These are phyloP conservation scores for Xylaria sp. DNA, from an alignment of 2,329 filamentous ascomycete species.

Conservation along the genomic window DNA sequence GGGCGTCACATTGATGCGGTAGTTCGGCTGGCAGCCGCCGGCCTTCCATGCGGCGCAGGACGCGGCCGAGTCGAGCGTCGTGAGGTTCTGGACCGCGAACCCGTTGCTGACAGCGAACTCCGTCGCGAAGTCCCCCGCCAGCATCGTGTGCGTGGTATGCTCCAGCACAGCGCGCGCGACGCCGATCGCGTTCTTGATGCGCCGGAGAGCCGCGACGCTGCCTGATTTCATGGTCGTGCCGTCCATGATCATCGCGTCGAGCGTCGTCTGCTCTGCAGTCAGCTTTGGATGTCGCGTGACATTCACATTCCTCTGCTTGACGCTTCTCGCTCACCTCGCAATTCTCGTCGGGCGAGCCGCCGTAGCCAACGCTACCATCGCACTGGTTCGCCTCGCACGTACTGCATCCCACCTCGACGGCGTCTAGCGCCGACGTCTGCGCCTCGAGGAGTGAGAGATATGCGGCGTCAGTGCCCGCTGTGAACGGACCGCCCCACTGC, in stretches of 20 bases:
- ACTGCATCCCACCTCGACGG: slow-evolving; percentile 61
- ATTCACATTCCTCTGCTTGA: background rate
- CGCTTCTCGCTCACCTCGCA: slow-evolving; percentile 55
- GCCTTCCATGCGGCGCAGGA: slow-evolving; percentile 57
- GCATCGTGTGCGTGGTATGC: slow-evolving; percentile 61
- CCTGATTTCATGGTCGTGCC: slow-evolving; percentile 63
- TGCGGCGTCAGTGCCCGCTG: slow-evolving; percentile 62
- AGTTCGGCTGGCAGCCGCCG: slow-evolving; percentile 61
- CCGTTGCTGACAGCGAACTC: slow-evolving; percentile 63
- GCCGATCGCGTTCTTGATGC: slow-evolving; percentile 59
- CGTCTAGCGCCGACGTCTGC: slow-evolving; percentile 58
- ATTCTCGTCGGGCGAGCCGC: slow-evolving; percentile 64
- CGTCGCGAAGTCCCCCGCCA: slow-evolving; percentile 64
- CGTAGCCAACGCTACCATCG: slow-evolving; percentile 65
- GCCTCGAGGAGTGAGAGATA: slow-evolving; percentile 52
- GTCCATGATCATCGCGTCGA: slow-evolving; percentile 69
- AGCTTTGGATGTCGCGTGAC: background rate
- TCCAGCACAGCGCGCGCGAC: slow-evolving; percentile 63
- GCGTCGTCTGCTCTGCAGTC: slow-evolving; percentile 54
- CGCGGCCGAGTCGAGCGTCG: slow-evolving; percentile 54
- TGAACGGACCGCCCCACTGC: slow-evolving; percentile 62
- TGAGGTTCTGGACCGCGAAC: slow-evolving; percentile 57
- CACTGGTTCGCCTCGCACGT: slow-evolving; percentile 64
- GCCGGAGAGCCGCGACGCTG: slow-evolving; percentile 62
- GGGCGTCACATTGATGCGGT: slow-evolving; percentile 58